Evolutionary conservation across 352 stramenopile species (phyloP).

Genomic region (Aphanomyces invadans): DNA sequence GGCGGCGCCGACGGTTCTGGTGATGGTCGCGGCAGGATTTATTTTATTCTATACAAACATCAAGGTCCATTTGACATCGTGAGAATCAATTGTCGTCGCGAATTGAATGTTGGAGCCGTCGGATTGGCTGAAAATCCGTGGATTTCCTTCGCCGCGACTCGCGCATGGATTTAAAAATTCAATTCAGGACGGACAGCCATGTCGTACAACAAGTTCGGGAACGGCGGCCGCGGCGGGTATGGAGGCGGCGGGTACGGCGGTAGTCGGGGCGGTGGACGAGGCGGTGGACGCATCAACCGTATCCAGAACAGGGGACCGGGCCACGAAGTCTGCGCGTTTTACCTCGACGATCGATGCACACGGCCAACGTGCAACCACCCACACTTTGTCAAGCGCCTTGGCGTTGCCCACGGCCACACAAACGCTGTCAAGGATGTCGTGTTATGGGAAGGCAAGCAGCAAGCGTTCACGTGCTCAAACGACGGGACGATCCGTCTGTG

Average conservation of each 20-base stretch:
- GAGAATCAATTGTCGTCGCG: neutral
- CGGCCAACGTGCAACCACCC: constrained; percentile 62
- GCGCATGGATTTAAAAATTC: neutral
- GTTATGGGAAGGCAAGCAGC: constrained; percentile 62
- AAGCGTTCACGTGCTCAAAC: constrained; percentile 64
- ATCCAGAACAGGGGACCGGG: constrained; percentile 31
- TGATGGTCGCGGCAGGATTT: neutral
- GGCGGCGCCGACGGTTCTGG: neutral
- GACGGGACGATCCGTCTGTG: constrained; percentile 76
- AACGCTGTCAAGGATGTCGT: constrained; percentile 67
- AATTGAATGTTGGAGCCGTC: neutral
- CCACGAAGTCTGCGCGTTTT: constrained; percentile 60
- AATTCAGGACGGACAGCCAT: neutral
- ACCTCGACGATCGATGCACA: constrained; percentile 41
- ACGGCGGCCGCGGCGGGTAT: constrained; percentile 57
- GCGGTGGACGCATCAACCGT: constrained; percentile 30
- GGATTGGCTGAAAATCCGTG: constrained; percentile 17
- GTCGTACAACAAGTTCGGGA: constrained; percentile 13
- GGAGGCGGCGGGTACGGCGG: constrained; percentile 30
- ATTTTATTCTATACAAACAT: neutral
- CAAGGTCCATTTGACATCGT: neutral
- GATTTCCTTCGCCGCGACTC: neutral
- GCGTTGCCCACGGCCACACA: constrained; percentile 63
- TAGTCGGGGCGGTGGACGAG: constrained; percentile 23
- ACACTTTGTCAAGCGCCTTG: constrained; percentile 80